Evolutionary conservation across 192 early-diverging fungal genomes (phyloP).

Genomic region (Gorgonomyces haynaldii): DNA sequence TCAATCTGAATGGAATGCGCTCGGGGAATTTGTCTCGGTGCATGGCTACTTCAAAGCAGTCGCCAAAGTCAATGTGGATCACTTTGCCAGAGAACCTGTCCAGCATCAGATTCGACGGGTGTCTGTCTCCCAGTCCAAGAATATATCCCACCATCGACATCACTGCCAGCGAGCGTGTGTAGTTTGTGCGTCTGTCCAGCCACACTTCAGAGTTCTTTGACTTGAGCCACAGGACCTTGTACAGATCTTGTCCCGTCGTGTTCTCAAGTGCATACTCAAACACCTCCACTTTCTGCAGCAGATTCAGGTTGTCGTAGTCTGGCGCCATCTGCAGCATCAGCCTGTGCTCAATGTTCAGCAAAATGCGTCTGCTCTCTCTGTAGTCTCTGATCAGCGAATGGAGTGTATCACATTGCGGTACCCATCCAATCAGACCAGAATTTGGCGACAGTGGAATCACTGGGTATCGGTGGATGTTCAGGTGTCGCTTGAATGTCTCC

Average conservation of each 20-base stretch:
- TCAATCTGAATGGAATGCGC: conserved; percentile 95
- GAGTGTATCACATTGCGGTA: conserved; percentile 79
- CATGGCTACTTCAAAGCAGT: conserved; percentile 62
- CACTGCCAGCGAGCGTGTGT: conserved; percentile 84
- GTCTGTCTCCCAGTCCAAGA: conserved; percentile 90
- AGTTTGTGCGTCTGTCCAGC: conserved; percentile 89
- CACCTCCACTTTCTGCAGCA: conserved; percentile 87
- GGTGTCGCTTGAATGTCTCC: conserved; percentile 81
- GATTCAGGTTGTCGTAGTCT: conserved; percentile 75
- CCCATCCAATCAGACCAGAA: conserved; percentile 89
- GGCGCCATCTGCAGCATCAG: conserved; percentile 82
- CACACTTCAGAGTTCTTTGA: conserved; percentile 92
- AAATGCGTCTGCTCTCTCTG: conserved; percentile 66
- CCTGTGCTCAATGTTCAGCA: conserved; percentile 81
- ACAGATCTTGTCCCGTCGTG: conserved; percentile 84
- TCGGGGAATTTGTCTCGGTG: conserved; percentile 96
- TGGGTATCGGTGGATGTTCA: conserved; percentile 81
- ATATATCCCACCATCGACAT: conserved; percentile 99
- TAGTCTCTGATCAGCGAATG: conserved; percentile 77
- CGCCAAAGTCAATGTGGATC: conserved; percentile 93
- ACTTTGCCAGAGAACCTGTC: conserved; percentile 80
- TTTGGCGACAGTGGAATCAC: conserved; percentile 91
- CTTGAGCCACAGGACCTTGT: conserved; percentile 87
- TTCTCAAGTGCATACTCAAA: conserved; percentile 86
- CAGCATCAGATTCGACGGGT: conserved; percentile 93